Evolutionary conservation across 805 yeast genomes (phyloP).

Genomic region (baker's yeast (Saccharomyces cerevisiae)): DNA sequence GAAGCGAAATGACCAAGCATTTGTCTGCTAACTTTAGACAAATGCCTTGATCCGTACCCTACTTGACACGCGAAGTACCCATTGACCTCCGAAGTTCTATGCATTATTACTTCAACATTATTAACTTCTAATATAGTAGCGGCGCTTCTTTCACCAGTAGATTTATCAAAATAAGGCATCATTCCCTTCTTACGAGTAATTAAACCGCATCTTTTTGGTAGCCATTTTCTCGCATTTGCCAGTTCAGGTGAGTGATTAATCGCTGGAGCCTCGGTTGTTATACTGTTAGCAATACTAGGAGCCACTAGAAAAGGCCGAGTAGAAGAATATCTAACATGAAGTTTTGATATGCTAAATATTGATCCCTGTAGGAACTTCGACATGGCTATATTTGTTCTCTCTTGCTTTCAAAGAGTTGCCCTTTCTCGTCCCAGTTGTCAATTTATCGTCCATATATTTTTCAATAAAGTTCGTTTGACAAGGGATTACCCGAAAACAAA

Average conservation of each 20-base stretch:
- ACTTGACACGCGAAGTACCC: slow-evolving; percentile 83
- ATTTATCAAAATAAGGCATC: slow-evolving; percentile 70
- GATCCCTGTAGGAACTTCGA: not conserved
- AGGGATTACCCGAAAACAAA: not conserved
- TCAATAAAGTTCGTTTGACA: not conserved
- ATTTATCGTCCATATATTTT: not conserved
- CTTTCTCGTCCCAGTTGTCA: not conserved
- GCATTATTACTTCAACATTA: slow-evolving; percentile 75
- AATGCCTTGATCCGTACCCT: slow-evolving; percentile 68
- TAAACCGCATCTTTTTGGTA: slow-evolving; percentile 74
- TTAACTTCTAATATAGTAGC: slow-evolving; percentile 86
- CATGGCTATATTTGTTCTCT: not conserved
- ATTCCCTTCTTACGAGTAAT: slow-evolving; percentile 82
- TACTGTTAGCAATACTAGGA: slow-evolving; percentile 27
- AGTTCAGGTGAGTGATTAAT: slow-evolving; percentile 60
- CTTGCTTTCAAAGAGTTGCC: not conserved
- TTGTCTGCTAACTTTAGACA: slow-evolving; percentile 53
- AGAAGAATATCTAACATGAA: slow-evolving; percentile 7
- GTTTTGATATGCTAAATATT: not conserved
- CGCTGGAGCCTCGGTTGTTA: slow-evolving; percentile 34
- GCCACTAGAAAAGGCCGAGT: slow-evolving; percentile 29
- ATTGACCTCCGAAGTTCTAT: slow-evolving; percentile 59
- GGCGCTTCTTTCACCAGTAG: slow-evolving; percentile 59
- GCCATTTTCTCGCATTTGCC: slow-evolving; percentile 62
- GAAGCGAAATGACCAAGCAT: slow-evolving; percentile 69